Percentiles rank a stretch among this genome's conserved stretches.
These are phyloP conservation scores for Jamesozyma jinghongensis DNA, from an alignment of 805 yeast genomes.

Conservation along the genomic window DNA sequence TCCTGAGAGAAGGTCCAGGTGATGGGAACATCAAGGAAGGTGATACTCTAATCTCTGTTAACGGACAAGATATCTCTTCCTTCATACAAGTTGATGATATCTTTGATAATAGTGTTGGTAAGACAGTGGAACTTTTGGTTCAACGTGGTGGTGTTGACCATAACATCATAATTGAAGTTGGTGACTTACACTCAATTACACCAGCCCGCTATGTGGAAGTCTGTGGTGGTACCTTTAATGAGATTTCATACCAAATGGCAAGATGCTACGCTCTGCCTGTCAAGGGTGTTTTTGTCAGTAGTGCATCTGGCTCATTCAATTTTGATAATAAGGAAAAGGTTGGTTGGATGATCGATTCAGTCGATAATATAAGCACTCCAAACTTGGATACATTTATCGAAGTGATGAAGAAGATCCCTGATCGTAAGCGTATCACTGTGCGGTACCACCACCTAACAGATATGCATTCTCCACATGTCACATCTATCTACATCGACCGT, in stretches of 20 bases:
- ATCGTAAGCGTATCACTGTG: conserved; percentile 59
- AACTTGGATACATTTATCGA: conserved; percentile 66
- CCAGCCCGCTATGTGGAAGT: conserved; percentile 76
- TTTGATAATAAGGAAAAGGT: conserved; percentile 47
- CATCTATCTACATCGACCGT: conserved; percentile 67
- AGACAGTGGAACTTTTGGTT: conserved; percentile 44
- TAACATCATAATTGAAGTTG: conserved; percentile 45
- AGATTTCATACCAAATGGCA: conserved; percentile 82
- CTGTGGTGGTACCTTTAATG: conserved; percentile 80
- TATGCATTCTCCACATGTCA: conserved; percentile 60
- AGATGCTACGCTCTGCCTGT: conserved; percentile 77
- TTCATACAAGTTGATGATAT: conserved; percentile 79
- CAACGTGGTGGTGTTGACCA: conserved; percentile 68
- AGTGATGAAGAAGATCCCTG: conserved; percentile 72
- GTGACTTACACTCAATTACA: conserved; percentile 71
- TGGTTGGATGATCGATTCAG: conserved; percentile 75
- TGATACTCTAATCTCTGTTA: conserved; percentile 68
- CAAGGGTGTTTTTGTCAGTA: conserved; percentile 70
- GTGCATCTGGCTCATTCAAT: conserved; percentile 70
- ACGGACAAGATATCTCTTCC: conserved; percentile 53
- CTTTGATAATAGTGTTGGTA: conserved; percentile 61
- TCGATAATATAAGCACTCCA: conserved; percentile 69
- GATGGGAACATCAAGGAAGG: conserved; percentile 70
- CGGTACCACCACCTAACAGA: conserved; percentile 72
- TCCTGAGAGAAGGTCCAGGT: conserved; percentile 81